phyloP scores from a whole-genome alignment of 805 yeast genomes.

The Barnettozyma sucrosica region DNA sequence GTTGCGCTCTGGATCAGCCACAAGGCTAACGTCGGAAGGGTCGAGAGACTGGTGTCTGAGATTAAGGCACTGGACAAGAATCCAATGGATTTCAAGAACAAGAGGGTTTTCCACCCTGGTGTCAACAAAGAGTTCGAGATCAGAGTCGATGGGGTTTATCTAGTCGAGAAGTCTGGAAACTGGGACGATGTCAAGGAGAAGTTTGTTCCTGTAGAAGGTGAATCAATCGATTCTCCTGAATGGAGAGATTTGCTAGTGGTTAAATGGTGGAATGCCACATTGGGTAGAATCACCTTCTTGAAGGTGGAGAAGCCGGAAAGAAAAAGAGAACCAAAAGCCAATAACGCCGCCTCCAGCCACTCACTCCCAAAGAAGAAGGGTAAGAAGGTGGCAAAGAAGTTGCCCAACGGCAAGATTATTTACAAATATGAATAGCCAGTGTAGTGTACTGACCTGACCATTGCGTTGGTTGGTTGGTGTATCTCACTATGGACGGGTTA shows the following conservation, averaged over 20 bases:
- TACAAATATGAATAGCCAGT: constrained; percentile 18
- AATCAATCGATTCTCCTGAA: constrained; percentile 43
- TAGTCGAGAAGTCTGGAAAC: constrained; percentile 34
- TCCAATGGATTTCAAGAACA: constrained; percentile 29
- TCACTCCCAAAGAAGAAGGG: constrained; percentile 33
- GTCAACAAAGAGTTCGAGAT: constrained; percentile 50
- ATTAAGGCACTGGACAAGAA: constrained; percentile 58
- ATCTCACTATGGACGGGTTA: too few relatives aligned
- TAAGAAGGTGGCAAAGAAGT: constrained; percentile 34
- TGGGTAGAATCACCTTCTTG: constrained; percentile 32
- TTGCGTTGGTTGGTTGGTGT: too few relatives aligned
- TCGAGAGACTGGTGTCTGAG: constrained; percentile 44
- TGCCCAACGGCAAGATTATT: constrained; percentile 60
- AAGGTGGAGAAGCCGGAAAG: constrained; percentile 10
- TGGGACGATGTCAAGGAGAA: constrained; percentile 32
- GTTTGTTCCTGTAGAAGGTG: constrained; percentile 38
- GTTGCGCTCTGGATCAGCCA: constrained; percentile 45
- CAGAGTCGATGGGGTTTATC: constrained; percentile 52
- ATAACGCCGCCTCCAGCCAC: constrained; percentile 13
- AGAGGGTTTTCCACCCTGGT: constrained; percentile 17
- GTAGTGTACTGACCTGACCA: too few relatives aligned
- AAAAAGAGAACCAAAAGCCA: constrained; percentile 4
- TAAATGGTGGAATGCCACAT: constrained; percentile 39
- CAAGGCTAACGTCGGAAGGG: constrained; percentile 49
- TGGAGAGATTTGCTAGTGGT: constrained; percentile 43